These are phyloP conservation scores for Amborella trichopoda DNA, from an alignment of 164 flowering plant genomes.

Conservation along the genomic window DNA sequence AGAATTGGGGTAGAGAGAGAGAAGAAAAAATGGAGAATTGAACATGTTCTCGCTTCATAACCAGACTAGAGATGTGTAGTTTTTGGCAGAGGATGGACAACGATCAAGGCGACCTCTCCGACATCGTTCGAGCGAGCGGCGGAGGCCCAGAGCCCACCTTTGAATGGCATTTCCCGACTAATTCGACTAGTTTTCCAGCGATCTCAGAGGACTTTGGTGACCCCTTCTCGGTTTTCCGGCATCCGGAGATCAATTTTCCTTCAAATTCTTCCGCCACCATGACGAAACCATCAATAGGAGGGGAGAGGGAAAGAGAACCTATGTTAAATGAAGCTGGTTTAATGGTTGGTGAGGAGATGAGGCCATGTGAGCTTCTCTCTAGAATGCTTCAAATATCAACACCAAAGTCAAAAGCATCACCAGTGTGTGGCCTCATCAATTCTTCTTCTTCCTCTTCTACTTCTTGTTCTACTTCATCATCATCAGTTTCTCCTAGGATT, in stretches of 20 bases:
- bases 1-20: too few relatives aligned
- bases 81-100: slow-evolving; percentile 38
- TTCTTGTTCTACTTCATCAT: too few relatives aligned
- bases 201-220: slow-evolving; percentile 7
- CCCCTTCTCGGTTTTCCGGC: slow-evolving; percentile 44
- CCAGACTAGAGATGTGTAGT: slow-evolving; percentile 21
- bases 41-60: neutral
- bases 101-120: slow-evolving; percentile 69
- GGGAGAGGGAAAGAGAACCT: slow-evolving; percentile 28
- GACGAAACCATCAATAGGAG: neutral
- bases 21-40: too few relatives aligned
- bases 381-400: slow-evolving; percentile 84
- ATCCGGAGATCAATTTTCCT: too few relatives aligned
- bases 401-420: slow-evolving; percentile 17
- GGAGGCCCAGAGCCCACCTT: slow-evolving; percentile 8
- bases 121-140: slow-evolving; percentile 49
- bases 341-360: slow-evolving; percentile 21
- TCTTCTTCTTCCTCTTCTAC: slow-evolving; percentile 12
- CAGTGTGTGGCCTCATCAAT: slow-evolving; percentile 15
- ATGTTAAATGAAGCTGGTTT: slow-evolving; percentile 31
- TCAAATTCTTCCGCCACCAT: slow-evolving; percentile 36
- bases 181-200: slow-evolving; percentile 11
- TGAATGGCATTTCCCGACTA: slow-evolving; percentile 24
- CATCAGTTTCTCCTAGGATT: slow-evolving; percentile 18
- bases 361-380: slow-evolving; percentile 37